phyloP scores from a whole-genome alignment of 495 filamentous ascomycete genomes.

The Rhypophila decipiens region DNA sequence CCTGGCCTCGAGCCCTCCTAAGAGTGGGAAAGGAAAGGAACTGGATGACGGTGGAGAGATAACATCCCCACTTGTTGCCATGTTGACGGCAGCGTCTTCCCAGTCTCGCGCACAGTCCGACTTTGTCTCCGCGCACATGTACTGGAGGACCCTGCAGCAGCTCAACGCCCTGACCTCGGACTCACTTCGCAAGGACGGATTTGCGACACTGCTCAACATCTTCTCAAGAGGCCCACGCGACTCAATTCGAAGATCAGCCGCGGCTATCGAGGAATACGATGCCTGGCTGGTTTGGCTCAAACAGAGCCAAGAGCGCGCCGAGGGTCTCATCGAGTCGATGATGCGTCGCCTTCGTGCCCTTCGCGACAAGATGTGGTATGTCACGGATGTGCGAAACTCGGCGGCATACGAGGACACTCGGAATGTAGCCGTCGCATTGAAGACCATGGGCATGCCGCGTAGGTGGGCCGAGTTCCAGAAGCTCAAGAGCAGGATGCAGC shows the following conservation, averaged over 20 bases:
- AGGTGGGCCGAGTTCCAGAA: constrained; percentile 47
- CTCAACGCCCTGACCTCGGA: constrained; percentile 55
- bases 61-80: constrained; percentile 51
- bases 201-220: constrained; percentile 61
- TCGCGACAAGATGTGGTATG: constrained; percentile 98
- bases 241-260: constrained; percentile 56
- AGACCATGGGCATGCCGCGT: constrained; percentile 74
- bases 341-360: constrained; percentile 60
- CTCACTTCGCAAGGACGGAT: constrained; percentile 58
- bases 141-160: constrained; percentile 61
- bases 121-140: constrained; percentile 63
- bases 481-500: constrained; percentile 47
- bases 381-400: constrained; percentile 91
- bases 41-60: constrained; percentile 22
- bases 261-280: constrained; percentile 65
- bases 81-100: constrained; percentile 61
- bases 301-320: constrained; percentile 64
- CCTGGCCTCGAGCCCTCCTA: constrained; percentile 24
- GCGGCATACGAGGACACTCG: constrained; percentile 83
- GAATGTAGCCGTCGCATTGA: constrained; percentile 79
- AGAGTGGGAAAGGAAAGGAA: constrained; percentile 26
- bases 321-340: constrained; percentile 59
- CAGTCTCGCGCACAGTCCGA: constrained; percentile 64
- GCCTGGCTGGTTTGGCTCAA: constrained; percentile 72
- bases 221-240: constrained; percentile 64